These are phyloP conservation scores for Salix dunnii DNA, from an alignment of 345 rosid genomes.

Conservation along the genomic window DNA sequence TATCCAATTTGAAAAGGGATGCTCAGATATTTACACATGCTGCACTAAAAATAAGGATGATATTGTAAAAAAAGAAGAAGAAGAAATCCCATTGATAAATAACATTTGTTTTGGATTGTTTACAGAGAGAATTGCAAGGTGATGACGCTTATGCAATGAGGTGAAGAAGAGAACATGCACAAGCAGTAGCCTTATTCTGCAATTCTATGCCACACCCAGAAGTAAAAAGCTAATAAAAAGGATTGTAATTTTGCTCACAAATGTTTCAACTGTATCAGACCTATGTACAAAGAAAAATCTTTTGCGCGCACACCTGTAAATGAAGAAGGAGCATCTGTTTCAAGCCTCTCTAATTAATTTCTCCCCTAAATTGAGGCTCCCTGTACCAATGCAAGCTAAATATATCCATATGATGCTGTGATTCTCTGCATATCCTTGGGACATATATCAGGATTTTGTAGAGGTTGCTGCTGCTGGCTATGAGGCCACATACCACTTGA, in stretches of 20 bases:
- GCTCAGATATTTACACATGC: neutral
- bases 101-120: slow-evolving; percentile 22
- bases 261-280: slow-evolving; percentile 32
- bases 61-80: neutral
- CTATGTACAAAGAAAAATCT: slow-evolving; percentile 28
- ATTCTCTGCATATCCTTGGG: slow-evolving; percentile 37
- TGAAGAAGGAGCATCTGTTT: slow-evolving; percentile 14
- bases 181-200: slow-evolving; percentile 32
- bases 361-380: neutral
- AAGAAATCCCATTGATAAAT: slow-evolving; percentile 7
- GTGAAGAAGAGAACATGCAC: slow-evolving; percentile 22
- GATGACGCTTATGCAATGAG: slow-evolving; percentile 30
- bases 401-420: slow-evolving; percentile 36
- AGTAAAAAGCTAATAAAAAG: slow-evolving; percentile 5
- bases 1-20: neutral
- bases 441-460: slow-evolving; percentile 31
- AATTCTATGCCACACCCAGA: slow-evolving; percentile 34
- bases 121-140: slow-evolving; percentile 29
- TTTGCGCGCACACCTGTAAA: slow-evolving; percentile 29
- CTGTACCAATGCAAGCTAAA: slow-evolving; percentile 18
- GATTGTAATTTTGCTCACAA: slow-evolving; percentile 21
- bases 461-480: slow-evolving; percentile 42
- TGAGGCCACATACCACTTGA: slow-evolving; percentile 51
- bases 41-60: neutral
- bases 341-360: neutral